Evolutionary conservation across 768 basidiomycete species (phyloP).

Genomic region (Gloeophyllum trabeum): DNA sequence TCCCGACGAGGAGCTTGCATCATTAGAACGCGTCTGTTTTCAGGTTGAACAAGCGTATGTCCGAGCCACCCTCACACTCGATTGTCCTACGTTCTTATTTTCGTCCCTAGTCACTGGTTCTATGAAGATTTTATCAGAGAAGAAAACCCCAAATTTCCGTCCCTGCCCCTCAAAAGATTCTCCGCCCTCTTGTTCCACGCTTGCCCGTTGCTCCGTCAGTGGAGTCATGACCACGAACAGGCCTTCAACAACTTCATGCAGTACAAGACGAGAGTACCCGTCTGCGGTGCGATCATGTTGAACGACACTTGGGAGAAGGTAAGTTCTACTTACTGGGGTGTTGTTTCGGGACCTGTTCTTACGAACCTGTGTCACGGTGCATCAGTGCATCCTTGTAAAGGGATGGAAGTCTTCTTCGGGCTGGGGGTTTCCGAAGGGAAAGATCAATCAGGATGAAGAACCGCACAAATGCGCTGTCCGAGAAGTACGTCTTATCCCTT

Average conservation of each 20-base stretch:
- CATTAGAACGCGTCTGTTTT: slow-evolving; percentile 91
- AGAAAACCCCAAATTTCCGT: slow-evolving; percentile 77
- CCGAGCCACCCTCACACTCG: slow-evolving; percentile 5
- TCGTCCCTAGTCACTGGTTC: slow-evolving; percentile 81
- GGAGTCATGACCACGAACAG: slow-evolving; percentile 77
- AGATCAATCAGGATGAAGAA: slow-evolving; percentile 92
- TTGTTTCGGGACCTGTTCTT: slow-evolving; percentile 7
- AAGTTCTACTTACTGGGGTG: slow-evolving; percentile 7
- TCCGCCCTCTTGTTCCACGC: slow-evolving; percentile 83
- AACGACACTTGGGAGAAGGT: slow-evolving; percentile 93
- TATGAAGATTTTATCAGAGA: slow-evolving; percentile 98
- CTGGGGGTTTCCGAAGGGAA: slow-evolving; percentile 99
- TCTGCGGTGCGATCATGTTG: slow-evolving; percentile 95
- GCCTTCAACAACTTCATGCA: slow-evolving; percentile 87
- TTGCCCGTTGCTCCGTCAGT: slow-evolving; percentile 74
- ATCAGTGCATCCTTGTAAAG: slow-evolving; percentile 90
- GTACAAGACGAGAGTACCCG: slow-evolving; percentile 94
- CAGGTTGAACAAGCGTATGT: slow-evolving; percentile 98
- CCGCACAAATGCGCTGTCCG: slow-evolving; percentile 78
- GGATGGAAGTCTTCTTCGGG: slow-evolving; percentile 96
- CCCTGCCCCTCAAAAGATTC: slow-evolving; percentile 84
- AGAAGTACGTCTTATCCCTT: slow-evolving; percentile 47
- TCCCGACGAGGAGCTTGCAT: slow-evolving; percentile 84
- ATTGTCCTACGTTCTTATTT: slow-evolving; percentile 8
- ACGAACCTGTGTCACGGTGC: slow-evolving; percentile 6